Evolutionary conservation across 139 green algal species (phyloP).

Genomic region (Coelastrella sp.): DNA sequence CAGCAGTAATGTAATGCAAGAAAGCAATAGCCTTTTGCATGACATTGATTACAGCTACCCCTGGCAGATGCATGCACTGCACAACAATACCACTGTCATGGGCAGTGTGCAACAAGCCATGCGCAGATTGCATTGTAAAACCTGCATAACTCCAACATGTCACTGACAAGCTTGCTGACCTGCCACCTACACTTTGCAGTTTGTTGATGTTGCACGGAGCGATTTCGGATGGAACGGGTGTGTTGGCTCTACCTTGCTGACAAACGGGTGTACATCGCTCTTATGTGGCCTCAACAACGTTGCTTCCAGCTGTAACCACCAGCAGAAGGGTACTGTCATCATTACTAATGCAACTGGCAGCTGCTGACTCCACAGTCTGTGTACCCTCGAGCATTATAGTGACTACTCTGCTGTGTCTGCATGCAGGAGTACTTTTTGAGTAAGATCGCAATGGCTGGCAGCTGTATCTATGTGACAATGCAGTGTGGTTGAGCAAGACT

Average conservation of each 20-base stretch:
- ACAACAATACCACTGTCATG: not conserved
- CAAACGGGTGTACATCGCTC: not conserved
- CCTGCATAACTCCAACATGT: too few species aligned
- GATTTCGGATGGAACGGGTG: conserved; percentile 62
- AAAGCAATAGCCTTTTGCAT: too few species aligned
- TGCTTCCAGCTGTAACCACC: too few species aligned
- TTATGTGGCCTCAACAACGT: not conserved
- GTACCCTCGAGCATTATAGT: too few species aligned
- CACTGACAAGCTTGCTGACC: not conserved
- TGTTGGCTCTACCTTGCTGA: not conserved
- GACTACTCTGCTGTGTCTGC: not conserved
- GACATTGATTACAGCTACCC: too few species aligned
- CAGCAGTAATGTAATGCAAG: too few species aligned
- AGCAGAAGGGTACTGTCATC: too few species aligned
- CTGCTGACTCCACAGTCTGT: too few species aligned
- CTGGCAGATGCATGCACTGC: not conserved
- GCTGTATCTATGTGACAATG: too few species aligned
- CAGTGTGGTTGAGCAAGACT: not conserved
- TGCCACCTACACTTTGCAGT: conserved; percentile 20
- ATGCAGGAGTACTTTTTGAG: not conserved
- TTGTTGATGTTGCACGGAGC: conserved; percentile 34
- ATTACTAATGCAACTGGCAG: too few species aligned
- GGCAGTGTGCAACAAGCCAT: not conserved
- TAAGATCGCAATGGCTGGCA: not conserved
- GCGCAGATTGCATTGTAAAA: not conserved